Evolutionary conservation across 352 stramenopile genomes (phyloP), one percentile per base, ranked within the genome.

Genomic region (Pythium biforme): DNA sequence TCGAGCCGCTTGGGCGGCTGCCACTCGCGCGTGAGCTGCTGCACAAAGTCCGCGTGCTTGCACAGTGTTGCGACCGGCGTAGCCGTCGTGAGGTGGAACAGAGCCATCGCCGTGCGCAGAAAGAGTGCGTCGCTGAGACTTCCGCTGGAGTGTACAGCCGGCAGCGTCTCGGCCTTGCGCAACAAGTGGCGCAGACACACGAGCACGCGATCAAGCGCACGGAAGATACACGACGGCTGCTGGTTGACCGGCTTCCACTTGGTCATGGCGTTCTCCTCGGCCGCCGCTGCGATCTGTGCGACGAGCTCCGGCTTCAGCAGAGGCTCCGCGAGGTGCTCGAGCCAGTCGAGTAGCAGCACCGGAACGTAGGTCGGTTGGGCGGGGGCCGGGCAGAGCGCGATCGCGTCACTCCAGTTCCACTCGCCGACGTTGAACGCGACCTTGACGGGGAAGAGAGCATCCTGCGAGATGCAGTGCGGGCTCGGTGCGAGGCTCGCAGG

Each of bases 351-450:
- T 26, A 94, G 59, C 22, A 94, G 68, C n/a, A 78, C 70, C 7
- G 75, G 64, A 33, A 75, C 66, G 50, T 72, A 71, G 0, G 59
- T 55, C 10, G 52, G 27, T 6, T 4, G 37, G 9, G 7, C 46
- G 27, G 15, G 1, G 61, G 20, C 20, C 45, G 3, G 52, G 47
- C 77, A 81, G 39, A 73, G 26, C 2, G 59, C 61, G 15, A 70
- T 62, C 4, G 75, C 79, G 11, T 80, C 62, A 20, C 56, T 49
- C 79, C 85, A 92, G 33, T 88, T 89, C 63, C 73, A 81, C 37
- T 90, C 81, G 9, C 83, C 85, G 7, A 80, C 68, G n/a, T 94
- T 92, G 50, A 92, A 88, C 41, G 74, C 75, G 1, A 91, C 70
- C 59, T 94, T 92, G 60, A 92, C 72, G 0, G 83, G 74, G 29